phyloP scores from a whole-genome alignment of 2,329 filamentous ascomycete genomes.

The Beauveria medogensis region DNA sequence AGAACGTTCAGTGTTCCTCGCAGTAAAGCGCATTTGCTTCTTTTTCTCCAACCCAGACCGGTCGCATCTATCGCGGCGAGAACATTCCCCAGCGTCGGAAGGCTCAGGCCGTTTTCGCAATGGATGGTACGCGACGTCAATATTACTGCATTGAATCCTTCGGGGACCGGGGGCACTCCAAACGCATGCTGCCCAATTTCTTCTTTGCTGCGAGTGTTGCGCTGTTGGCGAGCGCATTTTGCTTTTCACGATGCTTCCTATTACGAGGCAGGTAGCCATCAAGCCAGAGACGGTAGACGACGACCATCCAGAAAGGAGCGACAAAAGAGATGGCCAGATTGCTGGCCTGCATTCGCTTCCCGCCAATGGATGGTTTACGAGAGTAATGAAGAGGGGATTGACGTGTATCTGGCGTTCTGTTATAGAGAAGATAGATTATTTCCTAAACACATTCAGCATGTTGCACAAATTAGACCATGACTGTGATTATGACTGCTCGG shows the following conservation, averaged over 20 bases:
- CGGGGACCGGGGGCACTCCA: background rate
- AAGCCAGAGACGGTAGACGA: background rate
- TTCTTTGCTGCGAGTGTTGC: background rate
- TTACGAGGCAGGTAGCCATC: background rate
- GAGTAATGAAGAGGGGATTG: background rate
- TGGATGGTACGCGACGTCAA: no score
- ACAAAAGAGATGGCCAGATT: background rate
- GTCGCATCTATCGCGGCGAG: background rate
- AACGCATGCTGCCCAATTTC: background rate
- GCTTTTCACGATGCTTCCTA: background rate
- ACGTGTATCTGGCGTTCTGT: conserved; percentile 8
- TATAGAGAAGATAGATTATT: conserved; percentile 8
- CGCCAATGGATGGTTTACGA: background rate
- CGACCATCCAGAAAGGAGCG: background rate
- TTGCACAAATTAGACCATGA: conserved; percentile 4
- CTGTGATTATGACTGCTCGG: background rate
- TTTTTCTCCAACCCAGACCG: background rate
- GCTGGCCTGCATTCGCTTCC: background rate
- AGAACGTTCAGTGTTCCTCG: conserved; percentile 76
- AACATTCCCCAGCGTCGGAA: background rate
- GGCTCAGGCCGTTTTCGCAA: background rate
- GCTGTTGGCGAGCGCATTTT: background rate
- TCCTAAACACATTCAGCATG: background rate
- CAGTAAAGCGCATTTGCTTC: conserved; percentile 50
- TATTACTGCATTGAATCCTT: no score